Base-by-base conservation (phyloP, 768 basidiomycete species). In the Russula compacta region DNA sequence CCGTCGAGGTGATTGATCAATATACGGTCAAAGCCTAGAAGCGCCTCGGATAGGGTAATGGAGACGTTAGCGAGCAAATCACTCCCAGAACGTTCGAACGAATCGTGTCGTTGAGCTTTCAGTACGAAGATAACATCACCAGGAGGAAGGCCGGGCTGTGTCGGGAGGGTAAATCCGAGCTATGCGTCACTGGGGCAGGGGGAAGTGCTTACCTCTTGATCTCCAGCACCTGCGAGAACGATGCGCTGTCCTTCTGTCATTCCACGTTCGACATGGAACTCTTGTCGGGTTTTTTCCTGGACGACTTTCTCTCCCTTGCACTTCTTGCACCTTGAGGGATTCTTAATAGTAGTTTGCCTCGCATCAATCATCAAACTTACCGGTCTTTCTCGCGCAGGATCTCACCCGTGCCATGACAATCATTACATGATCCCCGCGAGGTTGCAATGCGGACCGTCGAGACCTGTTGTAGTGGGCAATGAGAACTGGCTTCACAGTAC, bases 21-120 rank as follows among this genome's bases (percentile, higher is more conserved):
- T 64, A 98, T 86, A 32, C 95, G 84, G 50, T 86, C 89, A 75
- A 99, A 95, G n/a, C 95, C 95, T 56, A 97, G 81, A 10, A 98
- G 81, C 3, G 94, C 91, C 73, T 99, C 95, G 10, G 94, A 95
- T 33, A 98, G 78, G 0, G 92, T 95, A 59, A 99, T 86, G 49
- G 85, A 84, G 59, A 93, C 83, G 36, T 81, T 84, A 2, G 90
- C 84, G 42, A 89, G 77, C 36, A 99, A 80, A 69, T 95, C 88
- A 61, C 83, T 83, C 55, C 88, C 88, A 11, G 86, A 85, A 40
- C 92, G 85, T 67, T 89, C 87, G 69, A 99, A 95, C 1, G 87
- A 84, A 6, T 83, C 77, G 66, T 99, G 95, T 0, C 81, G 80
- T 38, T 73, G 69, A 4, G 80, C 76, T 65, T 85, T 81, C 47